Conservation (phyloP, 2,329 filamentous ascomycete genomes). For the Cladosporium velox region DNA sequence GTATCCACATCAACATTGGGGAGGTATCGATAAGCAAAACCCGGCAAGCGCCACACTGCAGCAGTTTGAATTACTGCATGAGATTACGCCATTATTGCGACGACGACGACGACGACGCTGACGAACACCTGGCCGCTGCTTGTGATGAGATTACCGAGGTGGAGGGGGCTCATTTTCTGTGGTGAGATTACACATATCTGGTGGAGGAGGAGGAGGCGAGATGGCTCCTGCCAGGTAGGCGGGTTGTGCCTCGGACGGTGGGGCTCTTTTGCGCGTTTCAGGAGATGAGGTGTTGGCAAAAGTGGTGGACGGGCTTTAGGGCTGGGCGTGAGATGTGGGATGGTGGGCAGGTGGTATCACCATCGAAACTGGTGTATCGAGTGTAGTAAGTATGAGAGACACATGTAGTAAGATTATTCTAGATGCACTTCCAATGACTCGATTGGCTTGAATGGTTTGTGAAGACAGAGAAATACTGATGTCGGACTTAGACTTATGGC, state of each 20-base stretch:
- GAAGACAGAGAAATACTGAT: not conserved
- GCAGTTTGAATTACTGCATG: not conserved
- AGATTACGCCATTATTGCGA: not conserved
- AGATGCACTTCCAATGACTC: not conserved
- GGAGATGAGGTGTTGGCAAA: conserved; percentile 11
- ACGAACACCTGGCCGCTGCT: not conserved
- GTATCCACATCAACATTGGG: not conserved
- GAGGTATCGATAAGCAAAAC: not conserved
- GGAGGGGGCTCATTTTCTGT: not conserved
- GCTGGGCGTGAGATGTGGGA: not conserved
- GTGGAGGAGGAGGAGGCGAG: not conserved
- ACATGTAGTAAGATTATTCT: not conserved
- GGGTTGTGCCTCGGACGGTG: not conserved
- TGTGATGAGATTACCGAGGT: not conserved
- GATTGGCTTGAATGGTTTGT: not conserved
- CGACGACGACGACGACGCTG: not conserved
- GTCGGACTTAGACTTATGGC: not conserved
- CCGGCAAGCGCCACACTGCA: not conserved
- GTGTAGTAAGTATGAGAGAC: too few relatives aligned
- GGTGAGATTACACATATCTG: not conserved
- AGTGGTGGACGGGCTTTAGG: not conserved
- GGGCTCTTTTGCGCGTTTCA: not conserved
- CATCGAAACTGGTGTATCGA: too few relatives aligned
- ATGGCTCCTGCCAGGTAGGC: not conserved
- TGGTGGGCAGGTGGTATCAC: not conserved